Percentiles rank a stretch among this genome's conserved stretches.
Evolutionary conservation across 257 asterid genomes (phyloP).

Genomic region (Nicotiana sylvestris): DNA sequence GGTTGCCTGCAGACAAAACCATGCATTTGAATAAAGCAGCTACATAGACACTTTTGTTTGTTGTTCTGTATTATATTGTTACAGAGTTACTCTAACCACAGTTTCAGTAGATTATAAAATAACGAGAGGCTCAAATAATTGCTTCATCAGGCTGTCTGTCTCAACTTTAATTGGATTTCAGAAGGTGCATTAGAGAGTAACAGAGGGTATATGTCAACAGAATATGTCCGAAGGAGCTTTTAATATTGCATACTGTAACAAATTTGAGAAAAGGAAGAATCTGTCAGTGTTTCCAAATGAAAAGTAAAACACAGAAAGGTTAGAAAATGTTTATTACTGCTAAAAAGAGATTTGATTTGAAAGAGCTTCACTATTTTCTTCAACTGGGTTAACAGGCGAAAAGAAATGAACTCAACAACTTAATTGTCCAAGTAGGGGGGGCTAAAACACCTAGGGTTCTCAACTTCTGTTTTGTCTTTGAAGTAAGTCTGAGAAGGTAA

Average conservation of each 20-base stretch:
- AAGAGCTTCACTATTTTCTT: neutral
- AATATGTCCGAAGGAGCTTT: neutral
- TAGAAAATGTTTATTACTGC: neutral
- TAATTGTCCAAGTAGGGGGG: neutral
- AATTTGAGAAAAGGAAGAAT: neutral
- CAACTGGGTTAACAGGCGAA: neutral
- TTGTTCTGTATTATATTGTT: neutral
- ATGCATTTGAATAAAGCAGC: neutral
- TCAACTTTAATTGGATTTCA: neutral
- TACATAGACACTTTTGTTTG: neutral
- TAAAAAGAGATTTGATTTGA: neutral
- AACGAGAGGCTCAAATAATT: neutral
- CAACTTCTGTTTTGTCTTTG: neutral
- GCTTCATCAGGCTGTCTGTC: neutral
- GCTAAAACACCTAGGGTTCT: neutral
- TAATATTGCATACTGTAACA: neutral
- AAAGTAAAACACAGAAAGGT: neutral
- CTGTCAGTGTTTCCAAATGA: neutral
- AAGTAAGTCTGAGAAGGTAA: neutral
- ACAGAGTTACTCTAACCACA: neutral
- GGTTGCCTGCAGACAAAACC: slow-evolving; percentile 49
- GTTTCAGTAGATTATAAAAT: neutral
- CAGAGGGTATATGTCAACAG: neutral
- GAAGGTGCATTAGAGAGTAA: neutral
- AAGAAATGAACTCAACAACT: neutral